Percentiles rank a stretch among this genome's conserved stretches.
Conservation (phyloP, 306 rosid species). For the Betula pendula region DNA sequence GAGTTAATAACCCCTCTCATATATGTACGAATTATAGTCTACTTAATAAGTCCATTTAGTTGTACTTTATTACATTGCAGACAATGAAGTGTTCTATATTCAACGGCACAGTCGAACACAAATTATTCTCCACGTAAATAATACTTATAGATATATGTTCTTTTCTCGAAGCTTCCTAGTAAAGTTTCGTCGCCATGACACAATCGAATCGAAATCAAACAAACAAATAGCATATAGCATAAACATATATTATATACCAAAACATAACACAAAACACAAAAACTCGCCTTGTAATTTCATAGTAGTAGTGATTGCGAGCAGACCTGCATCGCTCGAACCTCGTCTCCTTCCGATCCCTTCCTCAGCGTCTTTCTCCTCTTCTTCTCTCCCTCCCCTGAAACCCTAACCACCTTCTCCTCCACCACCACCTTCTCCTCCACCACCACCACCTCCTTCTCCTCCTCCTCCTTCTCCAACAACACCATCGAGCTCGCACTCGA, state of each 20-base stretch:
- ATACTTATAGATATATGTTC: no score
- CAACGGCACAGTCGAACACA: no score
- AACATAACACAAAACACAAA: slow-evolving; percentile 4
- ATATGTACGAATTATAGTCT: neutral
- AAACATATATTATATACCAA: neutral
- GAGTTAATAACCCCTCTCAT: neutral
- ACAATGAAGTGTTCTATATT: no score
- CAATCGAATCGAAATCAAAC: no score
- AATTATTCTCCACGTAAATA: no score
- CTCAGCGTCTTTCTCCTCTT: slow-evolving; percentile 40
- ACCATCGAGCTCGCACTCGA: slow-evolving; percentile 38
- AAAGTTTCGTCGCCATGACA: no score
- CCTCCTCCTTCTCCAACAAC: slow-evolving; percentile 39
- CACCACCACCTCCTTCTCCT: neutral
- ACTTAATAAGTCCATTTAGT: neutral
- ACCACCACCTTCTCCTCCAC: slow-evolving; percentile 32
- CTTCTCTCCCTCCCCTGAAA: slow-evolving; percentile 28
- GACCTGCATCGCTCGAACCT: slow-evolving; percentile 89
- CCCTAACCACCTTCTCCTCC: slow-evolving; percentile 36
- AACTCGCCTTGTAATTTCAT: slow-evolving; percentile 56
- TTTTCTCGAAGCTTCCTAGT: no score
- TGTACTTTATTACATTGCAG: neutral
- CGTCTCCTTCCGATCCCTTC: slow-evolving; percentile 77
- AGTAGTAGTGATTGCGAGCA: slow-evolving; percentile 39
- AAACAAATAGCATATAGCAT: no score